These are phyloP conservation scores for Carex kokanica DNA, from an alignment of 176 grass and related monocot genomes.

Conservation along the genomic window DNA sequence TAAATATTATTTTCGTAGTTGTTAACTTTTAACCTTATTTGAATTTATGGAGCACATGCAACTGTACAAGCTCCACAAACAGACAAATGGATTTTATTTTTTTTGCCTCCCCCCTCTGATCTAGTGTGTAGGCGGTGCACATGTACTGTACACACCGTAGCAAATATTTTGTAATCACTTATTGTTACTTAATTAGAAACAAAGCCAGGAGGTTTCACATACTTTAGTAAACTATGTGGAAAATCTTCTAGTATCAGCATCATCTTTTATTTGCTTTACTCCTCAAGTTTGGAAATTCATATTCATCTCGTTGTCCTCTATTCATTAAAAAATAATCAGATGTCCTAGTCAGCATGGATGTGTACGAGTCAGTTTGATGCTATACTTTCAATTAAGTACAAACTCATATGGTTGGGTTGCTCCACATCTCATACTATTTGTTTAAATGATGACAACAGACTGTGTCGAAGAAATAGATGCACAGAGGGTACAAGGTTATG, in stretches of 20 bases:
- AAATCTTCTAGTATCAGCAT: neutral
- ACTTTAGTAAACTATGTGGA: neutral
- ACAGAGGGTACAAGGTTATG: conserved; percentile 81
- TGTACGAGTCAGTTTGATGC: neutral
- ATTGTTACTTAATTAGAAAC: neutral
- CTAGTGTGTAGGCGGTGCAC: neutral
- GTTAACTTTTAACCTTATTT: neutral
- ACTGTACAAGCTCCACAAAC: too few species aligned
- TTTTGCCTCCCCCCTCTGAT: neutral
- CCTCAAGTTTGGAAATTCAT: neutral
- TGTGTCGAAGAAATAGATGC: conserved; percentile 97
- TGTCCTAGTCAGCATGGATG: neutral
- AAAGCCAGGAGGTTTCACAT: neutral
- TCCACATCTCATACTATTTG: neutral
- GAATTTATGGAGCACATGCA: neutral
- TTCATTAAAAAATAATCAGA: neutral
- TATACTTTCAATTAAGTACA: neutral
- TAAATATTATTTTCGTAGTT: neutral
- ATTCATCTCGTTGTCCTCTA: neutral
- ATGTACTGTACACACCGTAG: neutral
- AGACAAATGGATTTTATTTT: neutral
- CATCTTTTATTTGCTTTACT: neutral
- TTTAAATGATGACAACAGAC: conserved; percentile 39
- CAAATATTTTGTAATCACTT: neutral
- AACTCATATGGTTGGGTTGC: too few species aligned